Evolutionary conservation across 2,329 filamentous ascomycete species (phyloP).

Genomic region (Talaromyces marneffei): DNA sequence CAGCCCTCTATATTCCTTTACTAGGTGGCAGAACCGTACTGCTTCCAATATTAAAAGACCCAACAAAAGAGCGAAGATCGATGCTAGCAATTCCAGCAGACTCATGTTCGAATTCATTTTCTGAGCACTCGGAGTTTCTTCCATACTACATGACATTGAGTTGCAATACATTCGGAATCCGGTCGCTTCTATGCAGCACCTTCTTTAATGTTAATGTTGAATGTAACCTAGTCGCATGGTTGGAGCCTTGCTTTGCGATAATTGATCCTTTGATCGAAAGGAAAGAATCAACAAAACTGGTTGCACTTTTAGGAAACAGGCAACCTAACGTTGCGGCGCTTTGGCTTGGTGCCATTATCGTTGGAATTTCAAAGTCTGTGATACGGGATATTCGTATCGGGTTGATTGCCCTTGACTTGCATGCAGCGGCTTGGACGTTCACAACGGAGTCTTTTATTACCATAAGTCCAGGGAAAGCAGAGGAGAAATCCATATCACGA

Average conservation of each 20-base stretch:
- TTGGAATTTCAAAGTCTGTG: conserved; percentile 13
- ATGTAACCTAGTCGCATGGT: conserved; percentile 22
- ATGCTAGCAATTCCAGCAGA: background rate
- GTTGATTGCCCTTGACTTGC: conserved; percentile 16
- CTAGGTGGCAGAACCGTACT: background rate
- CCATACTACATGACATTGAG: conserved; percentile 21
- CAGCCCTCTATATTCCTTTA: conserved; percentile 9
- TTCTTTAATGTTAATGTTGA: conserved; percentile 22
- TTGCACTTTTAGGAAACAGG: conserved; percentile 16
- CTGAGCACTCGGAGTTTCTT: conserved; percentile 9
- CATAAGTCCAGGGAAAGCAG: background rate
- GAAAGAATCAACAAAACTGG: background rate
- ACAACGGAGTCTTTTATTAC: conserved; percentile 20
- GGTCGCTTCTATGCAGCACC: conserved; percentile 21
- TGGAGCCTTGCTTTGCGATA: conserved; percentile 20
- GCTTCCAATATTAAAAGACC: background rate
- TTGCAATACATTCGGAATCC: conserved; percentile 20
- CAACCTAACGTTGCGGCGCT: conserved; percentile 17
- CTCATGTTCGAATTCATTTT: background rate
- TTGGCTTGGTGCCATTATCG: conserved; percentile 21
- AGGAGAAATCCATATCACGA: conserved; percentile 15
- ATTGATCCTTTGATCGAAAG: conserved; percentile 14
- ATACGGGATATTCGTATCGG: conserved; percentile 15
- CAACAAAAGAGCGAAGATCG: background rate
- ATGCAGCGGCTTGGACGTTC: conserved; percentile 18